These are phyloP conservation scores for Lepidium aucheri DNA, from an alignment of 345 rosid genomes.

Conservation along the genomic window DNA sequence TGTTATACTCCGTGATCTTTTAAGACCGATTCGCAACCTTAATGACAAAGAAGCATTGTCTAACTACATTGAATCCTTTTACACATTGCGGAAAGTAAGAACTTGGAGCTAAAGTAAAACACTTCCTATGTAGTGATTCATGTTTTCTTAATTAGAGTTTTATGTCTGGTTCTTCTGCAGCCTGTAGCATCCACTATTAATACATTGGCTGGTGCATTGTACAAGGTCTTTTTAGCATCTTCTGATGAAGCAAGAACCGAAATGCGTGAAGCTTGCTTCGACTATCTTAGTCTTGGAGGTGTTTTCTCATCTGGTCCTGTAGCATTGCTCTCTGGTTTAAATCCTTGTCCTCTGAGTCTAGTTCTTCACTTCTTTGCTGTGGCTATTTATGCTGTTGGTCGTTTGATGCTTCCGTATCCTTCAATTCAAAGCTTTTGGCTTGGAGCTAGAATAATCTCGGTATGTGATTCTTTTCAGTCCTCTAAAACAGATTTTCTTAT, in stretches of 20 bases:
- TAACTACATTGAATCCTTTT: slow-evolving; percentile 43
- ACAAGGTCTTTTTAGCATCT: slow-evolving; percentile 27
- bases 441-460: slow-evolving; percentile 27
- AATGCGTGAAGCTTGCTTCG: slow-evolving; percentile 33
- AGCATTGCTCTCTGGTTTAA: slow-evolving; percentile 33
- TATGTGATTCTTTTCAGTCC: neutral
- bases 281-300: slow-evolving; percentile 34
- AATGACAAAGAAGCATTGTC: slow-evolving; percentile 32
- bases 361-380: slow-evolving; percentile 33
- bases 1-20: slow-evolving; percentile 40
- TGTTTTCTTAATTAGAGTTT: neutral
- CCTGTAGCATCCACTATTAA: slow-evolving; percentile 37
- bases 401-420: slow-evolving; percentile 29
- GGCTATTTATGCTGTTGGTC: slow-evolving; percentile 24
- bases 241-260: slow-evolving; percentile 24
- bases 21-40: slow-evolving; percentile 32
- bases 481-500: neutral
- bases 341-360: slow-evolving; percentile 28
- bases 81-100: slow-evolving; percentile 43
- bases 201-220: slow-evolving; percentile 29
- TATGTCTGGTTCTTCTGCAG: slow-evolving; percentile 1
- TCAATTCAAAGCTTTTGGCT: slow-evolving; percentile 26
- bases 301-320: slow-evolving; percentile 28
- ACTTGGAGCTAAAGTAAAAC: neutral
- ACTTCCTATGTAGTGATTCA: neutral